These are phyloP conservation scores for Sporisorium reilianum DNA, from an alignment of 1,284 basidiomycete genomes.

Conservation along the genomic window DNA sequence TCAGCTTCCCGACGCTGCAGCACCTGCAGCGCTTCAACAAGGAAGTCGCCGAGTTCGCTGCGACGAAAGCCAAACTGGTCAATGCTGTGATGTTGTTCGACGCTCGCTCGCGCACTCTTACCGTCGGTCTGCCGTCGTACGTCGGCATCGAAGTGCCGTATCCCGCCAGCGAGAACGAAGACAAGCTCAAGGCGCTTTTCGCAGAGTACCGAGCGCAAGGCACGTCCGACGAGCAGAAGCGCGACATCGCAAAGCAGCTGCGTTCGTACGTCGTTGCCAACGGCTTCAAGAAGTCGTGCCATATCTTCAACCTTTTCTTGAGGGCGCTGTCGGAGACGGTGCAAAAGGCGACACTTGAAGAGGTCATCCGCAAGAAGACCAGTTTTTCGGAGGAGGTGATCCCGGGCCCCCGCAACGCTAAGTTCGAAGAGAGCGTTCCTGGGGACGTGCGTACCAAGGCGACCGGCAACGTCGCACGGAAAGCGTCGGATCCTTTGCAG, in stretches of 20 bases:
- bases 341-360: background rate
- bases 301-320: background rate
- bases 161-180: constrained; percentile 7
- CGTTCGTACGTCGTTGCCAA: constrained; percentile 15
- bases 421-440: constrained; percentile 1
- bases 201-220: constrained; percentile 1
- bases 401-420: background rate
- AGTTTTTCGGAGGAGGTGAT: background rate
- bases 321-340: constrained; percentile 9
- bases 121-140: constrained; percentile 26
- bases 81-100: constrained; percentile 17
- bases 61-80: background rate
- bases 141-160: constrained; percentile 21
- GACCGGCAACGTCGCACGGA: background rate
- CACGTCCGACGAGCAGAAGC: constrained; percentile 13
- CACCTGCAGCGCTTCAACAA: constrained; percentile 21
- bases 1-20: constrained; percentile 6
- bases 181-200: constrained; percentile 1
- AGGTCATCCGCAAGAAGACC: background rate
- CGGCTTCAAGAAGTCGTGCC: constrained; percentile 11
- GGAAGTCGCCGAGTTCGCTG: constrained; percentile 5
- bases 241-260: background rate
- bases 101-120: constrained; percentile 5
- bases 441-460: background rate
- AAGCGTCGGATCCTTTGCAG: background rate